Base-by-base conservation (phyloP, 2,329 filamentous ascomycete genomes). In the Nakataea oryzae region DNA sequence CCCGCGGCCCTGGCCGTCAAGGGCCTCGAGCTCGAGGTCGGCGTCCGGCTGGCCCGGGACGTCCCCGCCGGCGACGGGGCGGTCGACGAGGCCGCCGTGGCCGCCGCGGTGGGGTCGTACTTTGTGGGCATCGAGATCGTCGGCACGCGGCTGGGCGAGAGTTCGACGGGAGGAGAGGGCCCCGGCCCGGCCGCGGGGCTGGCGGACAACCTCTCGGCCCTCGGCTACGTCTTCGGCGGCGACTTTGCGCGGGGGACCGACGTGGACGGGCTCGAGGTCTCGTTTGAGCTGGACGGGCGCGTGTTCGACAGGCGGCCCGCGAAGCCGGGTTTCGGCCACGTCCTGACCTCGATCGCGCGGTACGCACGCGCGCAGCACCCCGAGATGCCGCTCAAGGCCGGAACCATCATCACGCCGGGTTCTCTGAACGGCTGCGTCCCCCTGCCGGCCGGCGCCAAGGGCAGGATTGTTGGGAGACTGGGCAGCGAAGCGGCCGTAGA, bases 21-120 rank as follows among this genome's bases (percentile, higher is more conserved):
- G 47, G 59, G 59, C 14, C 47, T 60, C 59, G 59, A 60, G 47
- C n/a, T 60, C 47, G 59, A 60, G 47, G 59, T 60, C 9, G 59
- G 59, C 41, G 59, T 60, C 41, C 30, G 26, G 27, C 47, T 60
- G 28, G 41, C 26, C 41, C 47, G 50, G 13, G 59, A 60, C 47
- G 13, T 60, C 17, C 59, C 59, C 24, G 13, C 30, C 1, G 58
- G 9, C 6, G 17, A n/a, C 5, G 21, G 5, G n/a, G n/a, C n/a
- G 17, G 34, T 41, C 26, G 32, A 47, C 58, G 34, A 50, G 34
- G 24, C 58, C 3, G 34, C 30, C n/a, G 47, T 59, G 17, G 30
- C 58, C 8, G 34, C 34, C 5, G 59, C 59, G 6, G 59, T 60
- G 9, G 59, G 32, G 34, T 21, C 21, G 34, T 60, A 60, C 59